Evolutionary conservation across 164 flowering plant species (phyloP), one percentile per base, ranked within the genome.

Genomic region (Malania oleifera): DNA sequence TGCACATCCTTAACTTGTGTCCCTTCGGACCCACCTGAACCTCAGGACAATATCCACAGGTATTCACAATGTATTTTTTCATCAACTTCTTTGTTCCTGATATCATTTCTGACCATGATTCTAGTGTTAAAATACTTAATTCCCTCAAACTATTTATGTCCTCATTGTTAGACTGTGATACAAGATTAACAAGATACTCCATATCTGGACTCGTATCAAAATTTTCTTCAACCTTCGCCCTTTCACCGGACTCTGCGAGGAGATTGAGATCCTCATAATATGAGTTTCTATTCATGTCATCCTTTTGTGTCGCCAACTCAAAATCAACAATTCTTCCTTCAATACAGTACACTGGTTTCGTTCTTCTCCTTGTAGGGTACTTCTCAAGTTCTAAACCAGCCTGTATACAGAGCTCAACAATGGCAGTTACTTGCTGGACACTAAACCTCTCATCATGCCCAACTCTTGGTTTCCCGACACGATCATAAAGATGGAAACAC

Each of bases 21-120:
- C 96, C 96, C 70, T 82, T 89, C 1, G 90, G 90, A 46, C 95
- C 92, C 1, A 87, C 97, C 72, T 87, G 91, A 58, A 89, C 81
- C 73, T 89, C 90, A 39, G 80, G 77, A 65, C 97, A 85, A 54
- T 83, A 89, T 12, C 97, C 97, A 64, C 95, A 87, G 14, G 88
- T 83, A 66, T 61, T 45, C 39, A 85, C 95, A 29, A 41, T 63
- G 61, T 85, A 89, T 54, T 69, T 85, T 62, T 83, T 68, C 97
- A 89, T 87, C 24, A 89, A 65, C 67, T 68, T 67, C 61, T 60
- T 69, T 15, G 71, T 77, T 44, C 89, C 95, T 12, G 70, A 60
- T 27, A 74, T 64, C 90, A 84, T 79, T 47, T 75, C 79, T 40
- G 76, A 56, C 93, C 93, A 84, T 12, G 83, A 77, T 0, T 69